Evolutionary conservation across 805 yeast genomes (phyloP), one percentile per base, ranked within the genome.

Genomic region (Schwanniomyces vanrijiae): DNA sequence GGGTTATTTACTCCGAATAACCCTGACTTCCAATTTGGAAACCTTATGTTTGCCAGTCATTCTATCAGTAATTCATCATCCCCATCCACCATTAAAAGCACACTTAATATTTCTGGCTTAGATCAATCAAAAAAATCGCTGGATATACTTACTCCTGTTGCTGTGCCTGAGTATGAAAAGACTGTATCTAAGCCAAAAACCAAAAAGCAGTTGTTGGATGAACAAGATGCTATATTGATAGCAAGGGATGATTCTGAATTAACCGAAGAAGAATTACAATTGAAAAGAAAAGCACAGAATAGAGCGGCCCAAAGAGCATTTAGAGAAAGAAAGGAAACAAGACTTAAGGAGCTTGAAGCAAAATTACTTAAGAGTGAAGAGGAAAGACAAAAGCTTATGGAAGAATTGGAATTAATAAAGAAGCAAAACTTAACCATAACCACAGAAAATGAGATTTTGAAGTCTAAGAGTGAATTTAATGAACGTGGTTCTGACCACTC

Each of bases 301-400:
- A 73, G 96, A 57, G 91, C 91, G 9, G 96, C 96, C 1, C 96
- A 89, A 66, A 73, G 90, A 54, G 96, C 96, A 2, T 89, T 87
- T 65, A 72, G 96, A 50, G 91, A 88, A 64, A 80, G 95, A 42
- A 87, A 86, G 62, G 94, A 87, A 62, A 80, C 81, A 43, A 82
- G 78, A 55, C 65, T 86, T 50, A 84, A 83, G 60, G 90, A 85
- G 55, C 71, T 89, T 37, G 84, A 86, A 53, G 66, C 66, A 3
- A 82, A 82, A 60, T 66, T 89, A 50, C 66, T 69, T 14, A 71
- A 75, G 48, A 78, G 86, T 37, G 92, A 85, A 60, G 66, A 59
- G 31, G 82, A 82, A 51, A 77, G 78, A 45, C 73, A 70, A 41
- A 62, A 61, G 35, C 61, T 85, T 24, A 48, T 65, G 40, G 71